phyloP scores from a whole-genome alignment of 2,329 filamentous ascomycete species.

The Ceratocystis diversiconidia region DNA sequence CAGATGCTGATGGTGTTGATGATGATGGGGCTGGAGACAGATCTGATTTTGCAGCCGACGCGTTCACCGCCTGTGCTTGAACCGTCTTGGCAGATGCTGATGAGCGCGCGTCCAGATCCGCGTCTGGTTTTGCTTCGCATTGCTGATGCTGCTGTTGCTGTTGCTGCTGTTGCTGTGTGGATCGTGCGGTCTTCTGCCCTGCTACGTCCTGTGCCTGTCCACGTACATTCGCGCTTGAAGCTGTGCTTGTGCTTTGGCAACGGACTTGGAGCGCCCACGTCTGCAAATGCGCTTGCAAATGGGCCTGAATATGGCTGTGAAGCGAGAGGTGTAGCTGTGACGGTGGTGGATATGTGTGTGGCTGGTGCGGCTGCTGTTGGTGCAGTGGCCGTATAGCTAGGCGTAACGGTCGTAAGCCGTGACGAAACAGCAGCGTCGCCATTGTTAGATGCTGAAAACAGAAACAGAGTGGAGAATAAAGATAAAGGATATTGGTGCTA shows the following conservation, averaged over 20 bases:
- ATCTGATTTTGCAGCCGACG: neutral
- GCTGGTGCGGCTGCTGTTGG: neutral
- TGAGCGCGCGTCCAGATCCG: neutral
- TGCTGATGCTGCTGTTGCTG: neutral
- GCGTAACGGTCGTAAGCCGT: neutral
- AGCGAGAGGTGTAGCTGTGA: constrained; percentile 1
- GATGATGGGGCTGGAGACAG: neutral
- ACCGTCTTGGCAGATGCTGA: too few species aligned
- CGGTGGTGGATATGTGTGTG: neutral
- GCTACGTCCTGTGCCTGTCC: neutral
- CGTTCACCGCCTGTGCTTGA: neutral
- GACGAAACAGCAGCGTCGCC: constrained; percentile 7
- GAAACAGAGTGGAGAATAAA: neutral
- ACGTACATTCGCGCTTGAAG: neutral
- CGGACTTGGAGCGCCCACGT: neutral
- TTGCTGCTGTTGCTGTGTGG: neutral
- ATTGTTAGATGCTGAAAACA: neutral
- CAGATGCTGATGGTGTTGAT: neutral
- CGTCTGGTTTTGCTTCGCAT: neutral
- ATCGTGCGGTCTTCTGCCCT: neutral
- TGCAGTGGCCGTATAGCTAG: neutral
- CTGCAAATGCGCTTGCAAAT: neutral
- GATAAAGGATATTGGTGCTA: neutral
- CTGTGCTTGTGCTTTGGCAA: neutral
- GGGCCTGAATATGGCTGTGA: neutral